Evolutionary conservation across 2,329 filamentous ascomycete genomes (phyloP).

Genomic region (Nemania serpens): DNA sequence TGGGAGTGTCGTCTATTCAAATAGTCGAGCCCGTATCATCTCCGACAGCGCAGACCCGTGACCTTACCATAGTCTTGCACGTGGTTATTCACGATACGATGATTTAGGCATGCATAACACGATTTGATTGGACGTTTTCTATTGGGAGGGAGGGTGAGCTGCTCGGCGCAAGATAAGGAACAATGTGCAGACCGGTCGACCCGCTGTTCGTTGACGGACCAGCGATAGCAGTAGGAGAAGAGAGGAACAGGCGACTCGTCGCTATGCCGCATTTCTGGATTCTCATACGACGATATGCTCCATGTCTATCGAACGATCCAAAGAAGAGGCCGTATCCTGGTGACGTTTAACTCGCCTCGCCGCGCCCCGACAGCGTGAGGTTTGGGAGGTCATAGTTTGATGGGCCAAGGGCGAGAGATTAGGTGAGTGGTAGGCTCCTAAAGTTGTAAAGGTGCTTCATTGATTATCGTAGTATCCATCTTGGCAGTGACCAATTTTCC

Average conservation of each 20-base stretch:
- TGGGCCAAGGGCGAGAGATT: neutral
- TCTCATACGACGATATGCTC: neutral
- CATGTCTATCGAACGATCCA: neutral
- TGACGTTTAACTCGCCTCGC: no score
- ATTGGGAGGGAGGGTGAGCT: conserved; percentile 5
- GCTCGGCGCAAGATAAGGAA: conserved; percentile 1
- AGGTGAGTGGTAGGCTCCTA: no score
- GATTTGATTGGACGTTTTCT: conserved; percentile 17
- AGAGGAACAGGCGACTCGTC: neutral
- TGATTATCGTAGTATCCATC: neutral
- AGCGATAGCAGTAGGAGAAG: neutral
- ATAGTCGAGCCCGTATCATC: conserved; percentile 12
- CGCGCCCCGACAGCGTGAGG: neutral
- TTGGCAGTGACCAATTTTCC: neutral
- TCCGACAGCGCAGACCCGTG: conserved; percentile 6
- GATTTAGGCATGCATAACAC: neutral
- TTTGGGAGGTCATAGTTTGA: neutral
- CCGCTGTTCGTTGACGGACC: neutral
- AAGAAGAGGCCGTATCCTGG: no score
- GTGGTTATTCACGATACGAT: conserved; percentile 19
- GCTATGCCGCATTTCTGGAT: no score
- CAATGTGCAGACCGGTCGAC: neutral
- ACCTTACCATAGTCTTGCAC: conserved; percentile 20
- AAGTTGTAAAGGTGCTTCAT: no score
- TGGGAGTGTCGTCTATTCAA: conserved; percentile 11